Conservation (phyloP, 768 basidiomycete species). For the Podaxis sp. region DNA sequence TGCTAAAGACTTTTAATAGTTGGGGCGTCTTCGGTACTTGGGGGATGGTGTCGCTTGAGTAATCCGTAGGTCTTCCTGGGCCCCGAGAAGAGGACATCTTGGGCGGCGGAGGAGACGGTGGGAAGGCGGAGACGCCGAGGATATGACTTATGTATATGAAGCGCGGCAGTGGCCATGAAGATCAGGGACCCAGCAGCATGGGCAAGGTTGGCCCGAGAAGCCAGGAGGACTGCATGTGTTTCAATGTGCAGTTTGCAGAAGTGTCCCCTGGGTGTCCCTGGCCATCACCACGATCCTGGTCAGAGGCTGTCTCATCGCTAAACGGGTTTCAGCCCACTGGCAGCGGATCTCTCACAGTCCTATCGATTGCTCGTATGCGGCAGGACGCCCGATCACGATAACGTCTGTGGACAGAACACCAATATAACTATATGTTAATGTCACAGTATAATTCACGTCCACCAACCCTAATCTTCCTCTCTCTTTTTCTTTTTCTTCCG, state of each 20-base stretch:
- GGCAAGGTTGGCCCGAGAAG: background rate
- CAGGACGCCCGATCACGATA: background rate
- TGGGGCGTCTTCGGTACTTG: background rate
- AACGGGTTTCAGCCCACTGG: too few relatives aligned
- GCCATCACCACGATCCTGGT: too few relatives aligned
- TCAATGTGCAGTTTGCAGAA: background rate
- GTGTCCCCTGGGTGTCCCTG: too few relatives aligned
- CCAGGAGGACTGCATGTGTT: background rate
- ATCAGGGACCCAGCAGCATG: background rate
- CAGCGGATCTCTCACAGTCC: too few relatives aligned
- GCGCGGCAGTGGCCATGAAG: background rate
- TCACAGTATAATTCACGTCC: background rate
- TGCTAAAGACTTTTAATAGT: background rate
- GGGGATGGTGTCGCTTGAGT: background rate
- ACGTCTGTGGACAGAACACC: background rate
- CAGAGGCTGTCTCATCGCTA: too few relatives aligned
- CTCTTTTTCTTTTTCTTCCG: conserved; percentile 35
- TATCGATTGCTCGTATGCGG: too few relatives aligned
- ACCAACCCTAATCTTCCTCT: conserved; percentile 20
- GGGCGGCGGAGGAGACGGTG: background rate
- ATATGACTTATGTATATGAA: background rate
- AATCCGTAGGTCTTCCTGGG: background rate
- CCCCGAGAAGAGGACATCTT: background rate
- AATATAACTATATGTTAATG: background rate
- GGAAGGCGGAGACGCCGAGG: background rate